Conservation (phyloP, 805 yeast genomes). For the Dipodascopsis uninucleata region DNA sequence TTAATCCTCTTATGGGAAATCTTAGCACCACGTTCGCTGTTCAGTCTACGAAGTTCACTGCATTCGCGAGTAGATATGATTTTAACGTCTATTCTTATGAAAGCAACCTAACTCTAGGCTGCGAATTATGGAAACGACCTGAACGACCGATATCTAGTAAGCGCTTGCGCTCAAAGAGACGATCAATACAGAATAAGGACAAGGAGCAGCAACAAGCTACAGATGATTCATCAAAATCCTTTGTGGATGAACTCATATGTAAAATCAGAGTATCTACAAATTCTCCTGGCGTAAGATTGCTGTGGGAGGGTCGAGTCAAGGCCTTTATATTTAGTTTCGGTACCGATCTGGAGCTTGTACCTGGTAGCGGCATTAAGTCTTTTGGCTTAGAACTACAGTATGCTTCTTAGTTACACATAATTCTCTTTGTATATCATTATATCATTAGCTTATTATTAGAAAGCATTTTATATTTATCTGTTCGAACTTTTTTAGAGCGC, state of each 20-base stretch:
- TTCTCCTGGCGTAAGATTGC: constrained; percentile 54
- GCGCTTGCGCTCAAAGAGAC: background rate
- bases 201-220: background rate
- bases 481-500: too few species aligned
- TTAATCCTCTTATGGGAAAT: constrained; percentile 88
- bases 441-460: constrained; percentile 4
- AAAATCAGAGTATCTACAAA: constrained; percentile 35
- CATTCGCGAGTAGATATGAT: constrained; percentile 80
- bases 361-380: constrained; percentile 47
- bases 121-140: constrained; percentile 59
- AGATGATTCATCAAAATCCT: too few species aligned
- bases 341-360: constrained; percentile 47
- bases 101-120: constrained; percentile 80
- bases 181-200: background rate
- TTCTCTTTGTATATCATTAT: background rate
- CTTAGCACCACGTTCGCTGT: constrained; percentile 83
- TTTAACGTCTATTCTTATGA: constrained; percentile 89
- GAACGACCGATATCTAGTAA: background rate
- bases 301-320: constrained; percentile 86
- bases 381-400: constrained; percentile 63
- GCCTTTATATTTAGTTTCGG: constrained; percentile 81
- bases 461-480: background rate
- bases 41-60: constrained; percentile 63
- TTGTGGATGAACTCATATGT: constrained; percentile 17
- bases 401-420: constrained; percentile 42